A percentile compares a stretch with the other conserved stretches of the same genome.
These are phyloP conservation scores for Crithidia bombi DNA, from an alignment of 208 protist genomes.

Conservation along the genomic window DNA sequence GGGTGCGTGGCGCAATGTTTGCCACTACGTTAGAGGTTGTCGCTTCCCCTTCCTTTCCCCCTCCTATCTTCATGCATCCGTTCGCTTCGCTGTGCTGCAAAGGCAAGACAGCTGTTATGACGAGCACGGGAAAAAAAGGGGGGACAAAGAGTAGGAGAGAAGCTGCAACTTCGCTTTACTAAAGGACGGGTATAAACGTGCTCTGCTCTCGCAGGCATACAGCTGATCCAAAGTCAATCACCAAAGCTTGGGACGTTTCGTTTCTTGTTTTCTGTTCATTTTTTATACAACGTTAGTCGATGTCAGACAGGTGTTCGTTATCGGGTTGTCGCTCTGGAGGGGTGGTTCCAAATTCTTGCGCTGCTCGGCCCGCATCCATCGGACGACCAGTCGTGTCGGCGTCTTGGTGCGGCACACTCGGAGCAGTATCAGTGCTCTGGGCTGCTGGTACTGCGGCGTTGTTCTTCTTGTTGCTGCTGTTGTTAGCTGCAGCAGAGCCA, in stretches of 20 bases:
- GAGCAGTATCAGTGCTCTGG: background rate
- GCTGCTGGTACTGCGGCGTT: background rate
- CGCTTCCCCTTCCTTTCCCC: no score
- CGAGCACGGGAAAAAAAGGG: background rate
- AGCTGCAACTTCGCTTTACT: no score
- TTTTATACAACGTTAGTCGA: conserved; percentile 33
- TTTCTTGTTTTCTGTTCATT: background rate
- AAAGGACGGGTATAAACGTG: no score
- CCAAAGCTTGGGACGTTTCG: background rate
- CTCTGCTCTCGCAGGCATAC: no score
- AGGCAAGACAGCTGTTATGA: no score
- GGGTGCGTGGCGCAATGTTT: no score
- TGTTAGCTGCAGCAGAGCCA: background rate
- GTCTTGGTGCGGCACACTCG: conserved; percentile 6
- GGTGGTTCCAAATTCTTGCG: background rate
- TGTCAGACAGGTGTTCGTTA: conserved; percentile 41
- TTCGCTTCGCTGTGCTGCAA: no score
- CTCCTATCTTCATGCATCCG: no score
- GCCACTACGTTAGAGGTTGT: no score
- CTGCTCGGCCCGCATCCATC: background rate
- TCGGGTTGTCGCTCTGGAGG: conserved; percentile 28
- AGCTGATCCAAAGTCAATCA: conserved; percentile 2
- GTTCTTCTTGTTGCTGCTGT: background rate
- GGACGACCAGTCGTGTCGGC: conserved; percentile 5
- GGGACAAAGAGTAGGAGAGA: no score